These are phyloP conservation scores for Fusarium keratoplasticum DNA, from an alignment of 2,329 filamentous ascomycete genomes.

Conservation along the genomic window DNA sequence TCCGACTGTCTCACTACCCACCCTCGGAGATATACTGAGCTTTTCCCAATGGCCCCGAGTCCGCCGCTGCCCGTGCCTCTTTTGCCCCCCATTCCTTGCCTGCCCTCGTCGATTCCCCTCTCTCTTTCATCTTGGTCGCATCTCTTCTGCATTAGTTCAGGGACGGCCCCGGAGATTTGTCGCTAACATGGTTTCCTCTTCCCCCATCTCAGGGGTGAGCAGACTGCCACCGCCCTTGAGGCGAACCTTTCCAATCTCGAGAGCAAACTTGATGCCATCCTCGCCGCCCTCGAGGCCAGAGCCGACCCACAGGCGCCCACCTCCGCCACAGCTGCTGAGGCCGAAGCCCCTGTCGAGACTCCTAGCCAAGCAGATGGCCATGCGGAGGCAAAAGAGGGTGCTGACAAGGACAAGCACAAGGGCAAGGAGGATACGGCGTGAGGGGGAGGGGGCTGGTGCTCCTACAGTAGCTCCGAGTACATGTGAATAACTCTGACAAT, in stretches of 20 bases:
- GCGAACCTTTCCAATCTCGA: constrained; percentile 64
- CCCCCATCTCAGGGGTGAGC: constrained; percentile 60
- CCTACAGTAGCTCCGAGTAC: not conserved
- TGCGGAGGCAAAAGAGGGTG: not conserved
- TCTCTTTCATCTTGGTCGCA: not conserved
- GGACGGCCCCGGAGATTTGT: constrained; percentile 1
- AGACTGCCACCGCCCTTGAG: constrained; percentile 65
- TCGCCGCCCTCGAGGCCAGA: constrained; percentile 59
- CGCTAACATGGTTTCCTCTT: constrained; percentile 29
- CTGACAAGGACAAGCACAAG: constrained; percentile 6
- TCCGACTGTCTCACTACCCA: not conserved
- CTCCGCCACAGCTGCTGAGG: not conserved
- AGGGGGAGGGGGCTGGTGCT: not conserved
- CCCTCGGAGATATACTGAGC: not conserved
- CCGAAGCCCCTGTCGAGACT: not conserved
- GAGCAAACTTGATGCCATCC: constrained; percentile 65
- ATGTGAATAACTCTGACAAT: not conserved
- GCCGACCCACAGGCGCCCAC: constrained; percentile 10
- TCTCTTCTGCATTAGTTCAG: not conserved
- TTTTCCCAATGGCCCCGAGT: not conserved
- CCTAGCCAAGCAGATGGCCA: constrained; percentile 2
- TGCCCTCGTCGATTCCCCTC: not conserved
- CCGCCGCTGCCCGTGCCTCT: not conserved
- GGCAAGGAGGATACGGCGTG: constrained; percentile 12
- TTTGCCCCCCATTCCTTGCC: not conserved